Conservation (phyloP, 2,329 filamentous ascomycete genomes). For the Pyricularia pennisetigena region DNA sequence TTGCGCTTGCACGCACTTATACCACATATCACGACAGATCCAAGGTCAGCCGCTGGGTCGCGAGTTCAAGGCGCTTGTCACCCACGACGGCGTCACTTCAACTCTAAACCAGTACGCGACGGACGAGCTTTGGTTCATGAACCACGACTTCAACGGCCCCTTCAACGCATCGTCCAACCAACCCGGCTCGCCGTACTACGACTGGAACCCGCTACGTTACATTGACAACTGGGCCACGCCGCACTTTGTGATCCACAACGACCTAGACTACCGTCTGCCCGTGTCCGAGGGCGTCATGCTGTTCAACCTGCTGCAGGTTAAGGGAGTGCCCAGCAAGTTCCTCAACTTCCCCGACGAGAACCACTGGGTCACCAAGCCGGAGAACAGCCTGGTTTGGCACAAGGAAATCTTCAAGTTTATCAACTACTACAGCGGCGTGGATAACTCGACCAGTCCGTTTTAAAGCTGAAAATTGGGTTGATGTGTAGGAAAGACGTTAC, state of each 20-base stretch:
- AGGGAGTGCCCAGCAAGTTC: constrained; percentile 55
- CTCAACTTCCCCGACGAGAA: constrained; percentile 65
- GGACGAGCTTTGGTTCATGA: constrained; percentile 26
- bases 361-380: constrained; percentile 60
- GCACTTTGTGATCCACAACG: constrained; percentile 60
- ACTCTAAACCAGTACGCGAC: constrained; percentile 22
- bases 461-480: background rate
- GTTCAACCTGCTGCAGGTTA: constrained; percentile 58
- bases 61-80: constrained; percentile 46
- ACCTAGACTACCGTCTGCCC: constrained; percentile 56
- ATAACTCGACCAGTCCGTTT: constrained; percentile 10
- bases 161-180: constrained; percentile 10
- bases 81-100: constrained; percentile 36
- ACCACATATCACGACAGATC: constrained; percentile 22
- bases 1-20: background rate
- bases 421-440: constrained; percentile 38
- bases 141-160: constrained; percentile 37
- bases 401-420: constrained; percentile 59
- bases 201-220: constrained; percentile 36
- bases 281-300: constrained; percentile 58
- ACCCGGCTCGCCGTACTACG: constrained; percentile 26
- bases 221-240: constrained; percentile 55
- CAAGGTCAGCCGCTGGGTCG: constrained; percentile 40
- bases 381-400: constrained; percentile 62
- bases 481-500: no score